Conservation (phyloP, 257 asterid species). For the Solanum microdontum region DNA sequence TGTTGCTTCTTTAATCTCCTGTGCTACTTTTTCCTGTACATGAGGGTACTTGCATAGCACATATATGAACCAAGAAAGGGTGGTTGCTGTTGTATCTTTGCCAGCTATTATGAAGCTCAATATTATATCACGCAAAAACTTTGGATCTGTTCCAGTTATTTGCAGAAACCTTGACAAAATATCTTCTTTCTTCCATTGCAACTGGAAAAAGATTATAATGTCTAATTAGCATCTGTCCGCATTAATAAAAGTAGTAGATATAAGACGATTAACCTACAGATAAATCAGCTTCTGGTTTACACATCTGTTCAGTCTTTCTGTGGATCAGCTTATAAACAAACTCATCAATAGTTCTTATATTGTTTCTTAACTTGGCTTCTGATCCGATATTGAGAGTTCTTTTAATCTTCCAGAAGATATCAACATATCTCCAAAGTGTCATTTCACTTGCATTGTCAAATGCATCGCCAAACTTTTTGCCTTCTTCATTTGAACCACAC, state of each 20-base stretch:
- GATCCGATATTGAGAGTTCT: constrained; percentile 32
- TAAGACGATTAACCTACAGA: constrained; percentile 18
- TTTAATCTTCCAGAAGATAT: constrained; percentile 41
- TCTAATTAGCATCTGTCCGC: background rate
- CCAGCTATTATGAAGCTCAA: constrained; percentile 50
- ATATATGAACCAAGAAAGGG: constrained; percentile 48
- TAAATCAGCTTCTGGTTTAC: constrained; percentile 13
- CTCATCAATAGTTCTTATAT: constrained; percentile 25
- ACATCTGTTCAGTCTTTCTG: constrained; percentile 28
- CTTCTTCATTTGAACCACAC: constrained; percentile 52
- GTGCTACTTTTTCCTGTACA: constrained; percentile 38
- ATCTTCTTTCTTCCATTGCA: constrained; percentile 43
- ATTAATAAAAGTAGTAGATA: background rate
- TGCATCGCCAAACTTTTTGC: constrained; percentile 28
- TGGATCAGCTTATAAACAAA: constrained; percentile 42
- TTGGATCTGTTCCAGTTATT: constrained; percentile 19
- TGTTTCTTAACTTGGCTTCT: constrained; percentile 37
- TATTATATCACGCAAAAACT: constrained; percentile 43
- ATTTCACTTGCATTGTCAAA: constrained; percentile 46
- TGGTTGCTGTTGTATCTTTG: constrained; percentile 40
- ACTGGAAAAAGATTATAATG: constrained; percentile 2
- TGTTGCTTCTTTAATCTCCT: constrained; percentile 24
- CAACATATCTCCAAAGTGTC: constrained; percentile 44
- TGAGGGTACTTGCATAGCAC: constrained; percentile 40
- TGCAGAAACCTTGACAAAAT: constrained; percentile 46